Base-by-base conservation (phyloP, 2,329 filamentous ascomycete species). In the Beauveria sp. region DNA sequence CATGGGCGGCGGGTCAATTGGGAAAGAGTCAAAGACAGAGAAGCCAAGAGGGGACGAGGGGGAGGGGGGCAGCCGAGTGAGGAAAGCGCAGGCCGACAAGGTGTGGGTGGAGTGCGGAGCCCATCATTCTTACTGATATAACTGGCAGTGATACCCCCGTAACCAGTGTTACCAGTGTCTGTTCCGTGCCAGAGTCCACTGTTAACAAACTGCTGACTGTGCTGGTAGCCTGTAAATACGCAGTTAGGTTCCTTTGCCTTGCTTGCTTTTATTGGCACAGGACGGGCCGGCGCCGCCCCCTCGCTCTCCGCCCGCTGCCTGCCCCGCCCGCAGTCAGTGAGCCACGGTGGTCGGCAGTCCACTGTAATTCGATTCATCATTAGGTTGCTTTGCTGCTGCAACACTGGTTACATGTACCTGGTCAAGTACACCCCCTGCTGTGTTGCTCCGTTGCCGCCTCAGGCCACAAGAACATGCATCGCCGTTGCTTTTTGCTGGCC, bases 201-300 rank as follows among this genome's bases (percentile, higher is more conserved):
- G 54, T 57, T 41, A 12, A 34, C 44, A 24, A 44, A 48, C 48
- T 51, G 26, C 22, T 54, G 51, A 41, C 28, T 14, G 52, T n/a
- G 40, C 40, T 46, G 52, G 22, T n/a, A 46, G 10, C 12, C 16
- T 20, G 26, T 10, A 20, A n/a, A 16, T 16, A 20, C 26, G 26
- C 7, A 26, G 26, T 26, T 28, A 28, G 28, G 34, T 20, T 5
- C 18, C 28, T 10, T 14, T 52, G 9, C 28, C 28, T n/a, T 41
- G 46, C 34, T 58, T 40, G 20, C 20, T 16, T 58, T 54, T 59
- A 51, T 59, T 59, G 48, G 43, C 55, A 57, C 28, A 50, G 44
- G 47, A 59, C 55, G 55, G 55, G 55, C 55, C 55, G 47, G 55
- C 55, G 55, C 55, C 55, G 55, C 55, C 55, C 55, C 55, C 46